These are phyloP conservation scores for Tilletia setariae DNA, from an alignment of 1,284 basidiomycete genomes.

Conservation along the genomic window DNA sequence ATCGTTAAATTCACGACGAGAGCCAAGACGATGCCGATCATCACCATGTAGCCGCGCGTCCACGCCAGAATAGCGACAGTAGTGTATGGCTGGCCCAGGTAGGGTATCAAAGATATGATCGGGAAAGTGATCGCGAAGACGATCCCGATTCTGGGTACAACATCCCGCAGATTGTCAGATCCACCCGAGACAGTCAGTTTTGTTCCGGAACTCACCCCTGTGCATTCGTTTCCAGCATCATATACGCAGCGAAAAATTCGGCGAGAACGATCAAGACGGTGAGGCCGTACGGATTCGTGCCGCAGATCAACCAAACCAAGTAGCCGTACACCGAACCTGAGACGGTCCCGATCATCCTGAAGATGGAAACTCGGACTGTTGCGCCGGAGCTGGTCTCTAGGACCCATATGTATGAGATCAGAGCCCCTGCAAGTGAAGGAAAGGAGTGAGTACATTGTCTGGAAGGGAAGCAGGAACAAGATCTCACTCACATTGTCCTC, in stretches of 20 bases:
- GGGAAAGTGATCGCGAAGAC: constrained; percentile 54
- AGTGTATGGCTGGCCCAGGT: constrained; percentile 36
- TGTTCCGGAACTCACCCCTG: constrained; percentile 26
- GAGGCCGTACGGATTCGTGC: constrained; percentile 56
- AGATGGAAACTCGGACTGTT: constrained; percentile 56
- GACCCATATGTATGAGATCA: constrained; percentile 55
- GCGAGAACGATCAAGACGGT: constrained; percentile 54
- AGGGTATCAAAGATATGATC: constrained; percentile 56
- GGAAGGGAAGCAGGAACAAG: background rate
- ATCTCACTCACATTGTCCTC: constrained; percentile 54
- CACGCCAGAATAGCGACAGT: constrained; percentile 34
- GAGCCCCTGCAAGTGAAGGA: constrained; percentile 31
- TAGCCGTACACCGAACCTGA: constrained; percentile 56
- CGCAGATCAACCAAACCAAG: constrained; percentile 55
- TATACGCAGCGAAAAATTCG: constrained; percentile 55
- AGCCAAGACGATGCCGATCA: constrained; percentile 45
- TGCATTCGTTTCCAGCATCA: constrained; percentile 52
- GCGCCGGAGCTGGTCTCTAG: constrained; percentile 59
- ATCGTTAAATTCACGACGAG: constrained; percentile 41
- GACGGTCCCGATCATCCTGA: constrained; percentile 57
- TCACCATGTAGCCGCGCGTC: constrained; percentile 46
- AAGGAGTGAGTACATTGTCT: background rate
- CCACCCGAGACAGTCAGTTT: no score
- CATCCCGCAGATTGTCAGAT: background rate
- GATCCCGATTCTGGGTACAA: constrained; percentile 45